Evolutionary conservation across 192 early-diverging fungal genomes (phyloP).

Genomic region (Umbelopsis vinacea): DNA sequence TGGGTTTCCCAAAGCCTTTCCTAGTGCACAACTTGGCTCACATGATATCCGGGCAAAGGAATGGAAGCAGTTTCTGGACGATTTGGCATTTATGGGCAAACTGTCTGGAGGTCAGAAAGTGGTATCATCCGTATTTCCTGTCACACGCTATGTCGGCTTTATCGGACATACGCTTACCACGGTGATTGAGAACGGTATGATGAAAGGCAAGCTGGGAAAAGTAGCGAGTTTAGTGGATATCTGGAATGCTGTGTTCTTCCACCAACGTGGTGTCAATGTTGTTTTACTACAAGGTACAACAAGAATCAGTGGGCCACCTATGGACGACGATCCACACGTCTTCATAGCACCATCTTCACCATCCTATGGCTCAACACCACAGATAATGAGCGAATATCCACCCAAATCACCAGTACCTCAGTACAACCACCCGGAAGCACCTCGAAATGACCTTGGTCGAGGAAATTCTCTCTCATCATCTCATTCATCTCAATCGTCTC

Average conservation of each 20-base stretch:
- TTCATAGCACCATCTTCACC: background rate
- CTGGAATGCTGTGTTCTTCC: conserved; percentile 11
- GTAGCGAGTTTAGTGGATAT: conserved; percentile 1
- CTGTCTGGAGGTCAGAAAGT: background rate
- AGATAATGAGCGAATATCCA: no score
- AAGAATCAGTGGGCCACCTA: background rate
- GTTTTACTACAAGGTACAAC: background rate
- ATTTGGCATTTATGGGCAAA: background rate
- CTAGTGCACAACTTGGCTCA: background rate
- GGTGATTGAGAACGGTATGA: background rate
- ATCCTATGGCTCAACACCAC: no score
- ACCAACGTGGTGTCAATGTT: background rate
- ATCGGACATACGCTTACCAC: background rate
- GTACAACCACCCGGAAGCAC: no score
- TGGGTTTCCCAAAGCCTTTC: background rate
- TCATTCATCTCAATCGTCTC: background rate
- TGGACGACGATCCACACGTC: background rate
- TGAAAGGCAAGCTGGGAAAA: background rate
- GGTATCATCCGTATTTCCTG: background rate
- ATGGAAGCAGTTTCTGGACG: conserved; percentile 12
- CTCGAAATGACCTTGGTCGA: no score
- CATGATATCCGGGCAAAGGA: background rate
- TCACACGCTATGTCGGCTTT: background rate
- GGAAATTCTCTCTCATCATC: background rate
- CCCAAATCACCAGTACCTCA: no score